Evolutionary conservation across 495 filamentous ascomycete genomes (phyloP).

Genomic region (Podospora sp.): DNA sequence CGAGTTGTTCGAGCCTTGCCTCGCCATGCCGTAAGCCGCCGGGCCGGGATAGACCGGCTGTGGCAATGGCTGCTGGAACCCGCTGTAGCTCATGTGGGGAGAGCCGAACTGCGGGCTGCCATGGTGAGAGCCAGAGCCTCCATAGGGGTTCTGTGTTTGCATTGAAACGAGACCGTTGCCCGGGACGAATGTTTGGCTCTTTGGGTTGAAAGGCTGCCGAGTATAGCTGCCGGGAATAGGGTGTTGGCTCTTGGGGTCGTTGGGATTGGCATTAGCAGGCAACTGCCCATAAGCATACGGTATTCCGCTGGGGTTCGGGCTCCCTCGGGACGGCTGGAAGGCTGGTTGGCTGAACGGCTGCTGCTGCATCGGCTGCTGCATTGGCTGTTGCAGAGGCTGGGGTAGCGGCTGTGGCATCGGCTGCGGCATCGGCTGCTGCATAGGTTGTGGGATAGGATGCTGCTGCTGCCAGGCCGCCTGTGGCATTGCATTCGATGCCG

Average conservation of each 20-base stretch:
- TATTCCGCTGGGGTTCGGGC: conserved; percentile 44
- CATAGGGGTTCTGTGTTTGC: conserved; percentile 38
- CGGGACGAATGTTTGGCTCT: conserved; percentile 87
- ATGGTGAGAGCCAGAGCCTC: conserved; percentile 42
- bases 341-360: conserved; percentile 35
- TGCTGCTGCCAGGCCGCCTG: conserved; percentile 42
- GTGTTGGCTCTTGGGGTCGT: conserved; percentile 68
- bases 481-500: conserved; percentile 23
- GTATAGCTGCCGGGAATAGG: conserved; percentile 81
- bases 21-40: conserved; percentile 51
- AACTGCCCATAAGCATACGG: conserved; percentile 79
- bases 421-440: conserved; percentile 23
- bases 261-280: conserved; percentile 66
- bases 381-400: conserved; percentile 16
- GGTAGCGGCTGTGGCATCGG: conserved; percentile 35
- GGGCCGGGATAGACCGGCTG: conserved; percentile 36
- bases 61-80: conserved; percentile 43
- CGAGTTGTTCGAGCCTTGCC: conserved; percentile 57
- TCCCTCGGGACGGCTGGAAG: conserved; percentile 30
- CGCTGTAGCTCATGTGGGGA: conserved; percentile 47
- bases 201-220: conserved; percentile 86
- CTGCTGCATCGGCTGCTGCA: conserved; percentile 22
- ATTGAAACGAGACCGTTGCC: conserved; percentile 51
- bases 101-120: conserved; percentile 50
- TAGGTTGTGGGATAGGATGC: conserved; percentile 22